A percentile compares a stretch with the other conserved stretches of the same genome.
These are phyloP conservation scores for Fusarium chuoi DNA, from an alignment of 2,329 filamentous ascomycete genomes.

Conservation along the genomic window DNA sequence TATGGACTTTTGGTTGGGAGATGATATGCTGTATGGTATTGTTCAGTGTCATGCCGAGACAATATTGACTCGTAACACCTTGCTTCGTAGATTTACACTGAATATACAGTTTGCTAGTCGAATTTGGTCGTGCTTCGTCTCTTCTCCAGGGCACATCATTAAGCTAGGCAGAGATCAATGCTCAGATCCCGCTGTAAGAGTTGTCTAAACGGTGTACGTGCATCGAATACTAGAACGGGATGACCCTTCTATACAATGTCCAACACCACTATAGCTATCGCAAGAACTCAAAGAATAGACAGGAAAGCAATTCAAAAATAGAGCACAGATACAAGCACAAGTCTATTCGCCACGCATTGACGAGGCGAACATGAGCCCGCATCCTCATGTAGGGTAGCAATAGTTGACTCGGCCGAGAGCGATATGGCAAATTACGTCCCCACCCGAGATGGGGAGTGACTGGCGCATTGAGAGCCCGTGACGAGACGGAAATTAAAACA, in stretches of 20 bases:
- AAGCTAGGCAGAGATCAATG: background rate
- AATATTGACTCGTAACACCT: background rate
- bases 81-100: background rate
- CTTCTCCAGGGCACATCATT: background rate
- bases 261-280: background rate
- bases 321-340: background rate
- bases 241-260: background rate
- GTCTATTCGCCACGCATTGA: background rate
- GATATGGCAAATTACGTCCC: constrained; percentile 22
- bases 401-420: constrained; percentile 29
- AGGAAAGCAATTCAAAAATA: background rate
- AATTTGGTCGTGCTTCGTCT: background rate
- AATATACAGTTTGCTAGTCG: background rate
- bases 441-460: constrained; percentile 8
- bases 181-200: background rate
- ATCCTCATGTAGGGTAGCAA: constrained; percentile 24
- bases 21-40: background rate
- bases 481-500: constrained; percentile 30
- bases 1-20: background rate
- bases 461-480: constrained; percentile 20
- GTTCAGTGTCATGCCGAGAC: background rate
- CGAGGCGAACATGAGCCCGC: background rate
- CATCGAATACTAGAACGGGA: background rate
- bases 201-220: background rate
- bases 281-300: background rate